Evolutionary conservation across 129 eudicot genomes (phyloP), one percentile per base, ranked within the genome.

Genomic region (Erigeron canadensis): DNA sequence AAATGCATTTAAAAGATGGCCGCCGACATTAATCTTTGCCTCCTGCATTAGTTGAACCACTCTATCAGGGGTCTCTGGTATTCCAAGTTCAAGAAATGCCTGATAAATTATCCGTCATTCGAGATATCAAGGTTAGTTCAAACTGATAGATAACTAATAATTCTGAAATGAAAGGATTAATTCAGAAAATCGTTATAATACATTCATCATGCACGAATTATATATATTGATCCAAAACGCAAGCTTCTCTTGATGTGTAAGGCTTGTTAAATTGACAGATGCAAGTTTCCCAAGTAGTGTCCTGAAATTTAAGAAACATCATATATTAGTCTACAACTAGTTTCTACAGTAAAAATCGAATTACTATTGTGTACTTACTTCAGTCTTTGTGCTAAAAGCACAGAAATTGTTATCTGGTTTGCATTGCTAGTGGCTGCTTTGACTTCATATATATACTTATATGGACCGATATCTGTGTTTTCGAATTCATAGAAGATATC

Each of bases 161-260:
- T 0, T 3, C 34, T 28, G 34, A 28, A 19, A 54, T 16, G 18
- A 17, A 47, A 64, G 10, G 43, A 51, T 12, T 37, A 7, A 51
- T 51, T 10, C 18, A 12, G 80, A 77, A 56, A 77, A 34, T 43
- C 54, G 9, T 38, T 56, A 41, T 38, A 46, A n/a, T 91, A 91
- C 97, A 62, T 91, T 91, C 97, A 91, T 91, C 95, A 91, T 88
- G 90, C 97, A 91, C 5, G 97, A 86, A 81, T 91, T 91, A 69
- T 91, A 91, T 42, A 80, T 80, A 78, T 91, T 91, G 66, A 91
- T 90, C 97, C 97, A 90, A 81, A 90, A 90, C 63, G 97, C 97
- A 75, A 90, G 91, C 86, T 90, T 90, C 73, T 88, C 95, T 74
- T 91, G 90, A 82, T 86, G 91, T 47, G 78, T 86, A 15, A 88